Base-by-base conservation (phyloP, 148 eudicot genomes). In the Rhododendron henanense region DNA sequence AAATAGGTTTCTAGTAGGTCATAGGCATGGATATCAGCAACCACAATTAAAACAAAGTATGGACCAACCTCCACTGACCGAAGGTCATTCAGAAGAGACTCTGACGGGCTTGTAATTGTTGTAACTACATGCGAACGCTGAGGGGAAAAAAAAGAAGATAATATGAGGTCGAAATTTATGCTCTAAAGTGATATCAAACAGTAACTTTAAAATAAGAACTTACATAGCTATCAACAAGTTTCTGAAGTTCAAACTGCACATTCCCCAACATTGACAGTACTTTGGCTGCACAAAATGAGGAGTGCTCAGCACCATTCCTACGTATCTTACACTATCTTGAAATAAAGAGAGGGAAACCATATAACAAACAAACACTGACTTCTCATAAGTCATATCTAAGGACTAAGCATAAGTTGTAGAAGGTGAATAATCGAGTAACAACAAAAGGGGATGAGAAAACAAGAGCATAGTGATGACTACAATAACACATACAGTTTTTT, bases 41-140 rank as follows among this genome's bases (percentile, higher is more conserved):
- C 14, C n/a, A 48, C 35, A 35, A 55, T 51, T 82, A 73, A n/a
- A 18, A 86, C 10, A 3, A 55, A 25, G 16, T 81, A 84, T 57
- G 78, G 28, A 87, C 94, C 84, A 88, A 96, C 99, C 99, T 96
- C 98, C 85, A 97, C 98, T 73, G 95, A 95, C 85, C 92, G 93
- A 84, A 97, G 99, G 89, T 97, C 98, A 89, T 89, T 91, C 61
- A 97, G 93, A 88, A 97, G 98, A 67, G 98, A 97, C 83, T 97
- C 98, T 35, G 98, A 95, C 74, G 99, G 99, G 79, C 92, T 93
- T 63, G 98, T 94, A 82, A 97, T 93, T 28, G 99, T 97, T 84
- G 89, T 84, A 83, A 88, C 84, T 61, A 97, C 90, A 87, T 97
- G 93, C 45, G 98, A 92, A 18, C 99, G 98, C 98, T 97, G 98